phyloP scores from a whole-genome alignment of 257 asterid genomes.

The Striga asiatica region DNA sequence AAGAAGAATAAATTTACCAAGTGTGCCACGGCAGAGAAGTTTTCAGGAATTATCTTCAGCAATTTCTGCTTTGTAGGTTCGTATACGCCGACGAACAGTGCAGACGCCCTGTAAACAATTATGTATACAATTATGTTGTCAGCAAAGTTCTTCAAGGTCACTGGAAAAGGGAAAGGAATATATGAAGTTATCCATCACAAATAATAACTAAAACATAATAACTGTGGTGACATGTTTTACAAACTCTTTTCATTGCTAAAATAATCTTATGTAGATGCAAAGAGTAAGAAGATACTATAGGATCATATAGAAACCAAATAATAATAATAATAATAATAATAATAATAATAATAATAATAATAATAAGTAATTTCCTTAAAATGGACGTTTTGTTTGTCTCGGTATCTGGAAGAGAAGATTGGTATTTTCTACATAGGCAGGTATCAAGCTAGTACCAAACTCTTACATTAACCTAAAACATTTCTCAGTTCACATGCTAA shows the following conservation, averaged over 20 bases:
- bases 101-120: slow-evolving; percentile 49
- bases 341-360: too few relatives aligned
- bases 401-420: neutral
- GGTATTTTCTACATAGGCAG: neutral
- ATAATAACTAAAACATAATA: neutral
- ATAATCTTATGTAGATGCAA: neutral
- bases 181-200: neutral
- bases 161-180: slow-evolving; percentile 1
- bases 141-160: neutral
- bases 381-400: neutral
- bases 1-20: too few relatives aligned
- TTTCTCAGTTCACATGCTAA: too few relatives aligned
- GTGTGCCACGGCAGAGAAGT: slow-evolving; percentile 54
- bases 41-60: slow-evolving; percentile 42
- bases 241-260: too few relatives aligned
- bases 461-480: too few relatives aligned
- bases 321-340: too few relatives aligned
- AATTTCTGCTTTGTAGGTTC: slow-evolving; percentile 55
- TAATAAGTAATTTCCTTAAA: neutral
- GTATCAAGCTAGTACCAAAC: too few relatives aligned
- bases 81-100: slow-evolving; percentile 58
- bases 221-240: neutral
- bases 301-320: neutral
- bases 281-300: neutral
- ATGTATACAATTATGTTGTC: neutral